Percentiles rank a stretch among this genome's conserved stretches.
Conservation (phyloP, 179 eudicot genomes). For the Beta corolliflora region DNA sequence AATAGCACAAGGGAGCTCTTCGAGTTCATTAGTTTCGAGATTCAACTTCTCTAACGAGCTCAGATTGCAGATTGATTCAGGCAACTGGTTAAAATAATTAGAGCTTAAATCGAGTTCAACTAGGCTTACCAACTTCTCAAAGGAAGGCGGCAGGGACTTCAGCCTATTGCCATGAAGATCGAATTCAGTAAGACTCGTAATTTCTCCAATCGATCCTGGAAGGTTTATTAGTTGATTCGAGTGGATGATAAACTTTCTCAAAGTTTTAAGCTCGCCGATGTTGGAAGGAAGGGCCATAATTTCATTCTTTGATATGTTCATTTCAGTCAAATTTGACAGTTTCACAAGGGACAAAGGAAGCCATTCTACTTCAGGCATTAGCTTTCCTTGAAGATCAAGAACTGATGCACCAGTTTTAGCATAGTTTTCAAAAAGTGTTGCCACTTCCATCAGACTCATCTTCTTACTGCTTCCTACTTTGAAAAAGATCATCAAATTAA, state of each 20-base stretch:
- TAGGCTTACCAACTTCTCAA: conserved; percentile 43
- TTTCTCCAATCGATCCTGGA: conserved; percentile 59
- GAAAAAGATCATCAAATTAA: not conserved
- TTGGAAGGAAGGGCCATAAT: conserved; percentile 64
- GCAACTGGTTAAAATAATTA: conserved; percentile 47
- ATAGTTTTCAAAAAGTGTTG: conserved; percentile 51
- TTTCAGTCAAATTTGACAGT: conserved; percentile 41
- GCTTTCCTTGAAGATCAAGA: conserved; percentile 59
- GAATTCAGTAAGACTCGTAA: conserved; percentile 46
- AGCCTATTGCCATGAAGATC: conserved; percentile 58
- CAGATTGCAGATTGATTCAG: conserved; percentile 52
- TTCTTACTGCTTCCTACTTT: conserved; percentile 34
- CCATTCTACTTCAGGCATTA: conserved; percentile 67
- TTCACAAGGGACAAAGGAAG: conserved; percentile 66
- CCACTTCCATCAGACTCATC: conserved; percentile 49
- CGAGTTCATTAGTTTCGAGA: conserved; percentile 59
- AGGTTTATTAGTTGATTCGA: conserved; percentile 72
- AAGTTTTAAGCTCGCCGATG: conserved; percentile 45
- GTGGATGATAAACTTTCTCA: conserved; percentile 54
- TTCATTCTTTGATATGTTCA: conserved; percentile 56
- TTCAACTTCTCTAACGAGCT: conserved; percentile 49
- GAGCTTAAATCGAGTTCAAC: conserved; percentile 58
- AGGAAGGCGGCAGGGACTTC: conserved; percentile 60
- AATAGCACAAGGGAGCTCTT: conserved; percentile 61
- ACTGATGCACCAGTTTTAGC: conserved; percentile 41